Base-by-base conservation (phyloP, 805 yeast species). In the Spencermartinsiella europaea region DNA sequence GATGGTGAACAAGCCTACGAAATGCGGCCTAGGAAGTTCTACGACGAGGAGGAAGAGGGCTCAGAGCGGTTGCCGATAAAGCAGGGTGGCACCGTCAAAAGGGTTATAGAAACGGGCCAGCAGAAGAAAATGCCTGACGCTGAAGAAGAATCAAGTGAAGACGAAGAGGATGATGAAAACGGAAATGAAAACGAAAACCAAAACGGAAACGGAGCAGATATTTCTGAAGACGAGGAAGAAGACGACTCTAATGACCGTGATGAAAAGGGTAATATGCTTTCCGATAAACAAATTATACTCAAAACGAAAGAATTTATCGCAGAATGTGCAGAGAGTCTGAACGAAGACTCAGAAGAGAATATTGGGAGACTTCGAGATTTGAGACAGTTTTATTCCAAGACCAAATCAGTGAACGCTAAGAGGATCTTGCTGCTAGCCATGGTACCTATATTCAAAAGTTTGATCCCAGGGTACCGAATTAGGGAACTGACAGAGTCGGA, bases 311-410 rank as follows among this genome's bases (percentile, higher is more conserved):
- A 89, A 66, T 86, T 85, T 46, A 77, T 93, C 36, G 96, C 98
- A 0, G 80, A 76, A 16, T 64, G 83, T 41, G 96, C 95, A 1
- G 85, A 86, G 34, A 75, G 76, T 36, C 67, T 91, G 31, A 80
- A 80, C 57, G 95, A 89, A 61, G 86, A 87, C 48, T 96, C 98
- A 4, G 98, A 93, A 63, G 95, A 87, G 58, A 77, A 90, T 58
- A 72, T 83, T 5, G 61, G 76, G 12, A 70, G 79, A 22, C 69
- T 90, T 10, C 74, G 84, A 1, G 77, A 90, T 60, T 71, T 67
- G 12, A 53, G 63, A 3, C 59, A 57, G 10, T 50, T 54, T 15
- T 52, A 58, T 28, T 44, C 45, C 39, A 55, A 49, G 47, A 82
- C 93, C 1, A 76, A 74, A 54, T 81, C 83, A 54, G 70, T 49